Conservation (phyloP, 371 early-diverging fungal genomes). For the Circinella minor region DNA sequence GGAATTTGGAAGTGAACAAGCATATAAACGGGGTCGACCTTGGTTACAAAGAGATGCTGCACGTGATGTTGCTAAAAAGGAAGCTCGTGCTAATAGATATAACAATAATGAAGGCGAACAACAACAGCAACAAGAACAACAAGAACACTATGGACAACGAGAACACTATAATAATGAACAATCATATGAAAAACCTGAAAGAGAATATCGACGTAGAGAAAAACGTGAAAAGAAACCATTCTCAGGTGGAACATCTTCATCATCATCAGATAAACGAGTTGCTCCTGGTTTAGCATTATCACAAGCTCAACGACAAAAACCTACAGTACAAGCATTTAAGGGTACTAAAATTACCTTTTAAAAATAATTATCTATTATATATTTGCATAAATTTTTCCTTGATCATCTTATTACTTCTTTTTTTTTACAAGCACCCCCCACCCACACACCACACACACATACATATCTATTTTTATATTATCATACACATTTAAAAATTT, state of each 20-base stretch:
- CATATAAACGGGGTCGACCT: slow-evolving; percentile 59
- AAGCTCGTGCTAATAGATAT: background rate
- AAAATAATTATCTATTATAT: background rate
- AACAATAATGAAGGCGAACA: background rate
- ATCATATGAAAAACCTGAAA: slow-evolving; percentile 24
- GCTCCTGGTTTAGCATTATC: slow-evolving; percentile 57
- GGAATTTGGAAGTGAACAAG: slow-evolving; percentile 63
- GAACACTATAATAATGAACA: slow-evolving; percentile 19
- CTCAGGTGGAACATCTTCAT: background rate
- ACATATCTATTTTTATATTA: no score
- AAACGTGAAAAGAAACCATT: slow-evolving; percentile 3
- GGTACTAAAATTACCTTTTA: slow-evolving; percentile 56
- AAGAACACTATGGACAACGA: no score
- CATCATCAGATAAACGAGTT: slow-evolving; percentile 28
- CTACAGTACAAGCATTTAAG: slow-evolving; percentile 65
- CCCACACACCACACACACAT: no score
- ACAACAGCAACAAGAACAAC: background rate
- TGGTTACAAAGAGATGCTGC: slow-evolving; percentile 37
- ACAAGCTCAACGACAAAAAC: slow-evolving; percentile 54
- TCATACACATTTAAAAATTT: no score
- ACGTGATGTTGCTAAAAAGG: slow-evolving; percentile 21
- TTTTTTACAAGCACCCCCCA: no score
- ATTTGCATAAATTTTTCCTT: background rate
- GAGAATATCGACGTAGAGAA: slow-evolving; percentile 23
- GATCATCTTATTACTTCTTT: background rate